Evolutionary conservation across 768 basidiomycete species (phyloP).

Genomic region (Suillus bovinus): DNA sequence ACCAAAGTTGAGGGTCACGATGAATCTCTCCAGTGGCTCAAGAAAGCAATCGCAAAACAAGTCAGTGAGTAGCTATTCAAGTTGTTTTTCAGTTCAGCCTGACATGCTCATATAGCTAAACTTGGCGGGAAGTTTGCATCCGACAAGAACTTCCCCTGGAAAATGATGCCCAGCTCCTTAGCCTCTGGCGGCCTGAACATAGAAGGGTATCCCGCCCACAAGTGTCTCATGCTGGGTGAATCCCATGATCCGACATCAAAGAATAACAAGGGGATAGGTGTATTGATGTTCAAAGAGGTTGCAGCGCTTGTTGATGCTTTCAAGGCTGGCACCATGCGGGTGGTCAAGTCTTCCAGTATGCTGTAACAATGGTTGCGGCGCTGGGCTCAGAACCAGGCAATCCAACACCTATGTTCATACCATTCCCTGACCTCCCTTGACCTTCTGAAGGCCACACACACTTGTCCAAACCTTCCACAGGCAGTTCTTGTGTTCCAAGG

Average conservation of each 20-base stretch:
- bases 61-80: not conserved
- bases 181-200: not conserved
- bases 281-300: not conserved
- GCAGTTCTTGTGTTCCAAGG: too few relatives aligned
- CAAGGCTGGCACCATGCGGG: not conserved
- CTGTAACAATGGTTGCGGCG: too few relatives aligned
- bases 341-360: not conserved
- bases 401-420: too few relatives aligned
- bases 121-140: not conserved
- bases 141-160: not conserved
- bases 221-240: not conserved
- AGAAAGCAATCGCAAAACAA: not conserved
- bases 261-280: slow-evolving; percentile 3
- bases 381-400: too few relatives aligned
- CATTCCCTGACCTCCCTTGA: too few relatives aligned
- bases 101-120: not conserved
- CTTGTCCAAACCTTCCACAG: too few relatives aligned
- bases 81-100: not conserved
- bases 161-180: not conserved
- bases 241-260: not conserved
- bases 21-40: not conserved
- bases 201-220: slow-evolving; percentile 1
- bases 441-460: too few relatives aligned
- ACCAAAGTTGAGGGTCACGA: not conserved
- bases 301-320: not conserved